These are phyloP conservation scores for Phlebopus sp. DNA, from an alignment of 1,284 basidiomycete species.

Conservation along the genomic window DNA sequence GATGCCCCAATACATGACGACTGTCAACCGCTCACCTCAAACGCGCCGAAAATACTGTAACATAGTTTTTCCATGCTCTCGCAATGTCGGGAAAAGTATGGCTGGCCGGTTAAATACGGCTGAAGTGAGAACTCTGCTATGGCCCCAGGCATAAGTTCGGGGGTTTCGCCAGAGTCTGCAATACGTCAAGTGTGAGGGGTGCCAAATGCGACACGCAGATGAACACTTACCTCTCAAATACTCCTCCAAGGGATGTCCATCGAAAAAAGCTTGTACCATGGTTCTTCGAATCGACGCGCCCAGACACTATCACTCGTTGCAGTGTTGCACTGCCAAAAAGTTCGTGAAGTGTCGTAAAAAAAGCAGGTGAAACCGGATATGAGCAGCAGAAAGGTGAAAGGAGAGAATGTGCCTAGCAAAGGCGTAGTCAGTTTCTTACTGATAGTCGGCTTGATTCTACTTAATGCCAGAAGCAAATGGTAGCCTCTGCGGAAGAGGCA, in stretches of 20 bases:
- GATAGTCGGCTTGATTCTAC: conserved; percentile 1
- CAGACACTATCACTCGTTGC: conserved; percentile 11
- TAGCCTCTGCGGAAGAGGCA: no score
- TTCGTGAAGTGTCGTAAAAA: conserved; percentile 23
- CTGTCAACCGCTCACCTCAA: conserved; percentile 25
- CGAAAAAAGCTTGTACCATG: conserved; percentile 78
- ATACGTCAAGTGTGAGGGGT: conserved; percentile 15
- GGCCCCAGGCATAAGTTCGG: conserved; percentile 40
- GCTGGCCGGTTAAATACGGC: conserved; percentile 16
- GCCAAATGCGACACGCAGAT: conserved; percentile 3
- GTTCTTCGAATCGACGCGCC: conserved; percentile 3
- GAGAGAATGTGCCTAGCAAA: conserved; percentile 9
- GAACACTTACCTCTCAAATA: conserved; percentile 62
- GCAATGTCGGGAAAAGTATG: conserved; percentile 17
- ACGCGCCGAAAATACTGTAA: conserved; percentile 17
- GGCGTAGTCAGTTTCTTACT: conserved; percentile 4
- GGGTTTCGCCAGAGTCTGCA: conserved; percentile 56
- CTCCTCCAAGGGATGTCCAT: conserved; percentile 71
- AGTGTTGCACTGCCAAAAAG: conserved; percentile 22
- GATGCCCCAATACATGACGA: conserved; percentile 10
- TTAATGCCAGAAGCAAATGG: not conserved
- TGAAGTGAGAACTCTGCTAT: conserved; percentile 22
- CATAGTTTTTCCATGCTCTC: conserved; percentile 28
- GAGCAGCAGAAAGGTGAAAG: conserved; percentile 17
- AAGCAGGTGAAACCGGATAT: conserved; percentile 20